These are phyloP conservation scores for Globisporangium cederbergense DNA, from an alignment of 352 stramenopile genomes.

Conservation along the genomic window DNA sequence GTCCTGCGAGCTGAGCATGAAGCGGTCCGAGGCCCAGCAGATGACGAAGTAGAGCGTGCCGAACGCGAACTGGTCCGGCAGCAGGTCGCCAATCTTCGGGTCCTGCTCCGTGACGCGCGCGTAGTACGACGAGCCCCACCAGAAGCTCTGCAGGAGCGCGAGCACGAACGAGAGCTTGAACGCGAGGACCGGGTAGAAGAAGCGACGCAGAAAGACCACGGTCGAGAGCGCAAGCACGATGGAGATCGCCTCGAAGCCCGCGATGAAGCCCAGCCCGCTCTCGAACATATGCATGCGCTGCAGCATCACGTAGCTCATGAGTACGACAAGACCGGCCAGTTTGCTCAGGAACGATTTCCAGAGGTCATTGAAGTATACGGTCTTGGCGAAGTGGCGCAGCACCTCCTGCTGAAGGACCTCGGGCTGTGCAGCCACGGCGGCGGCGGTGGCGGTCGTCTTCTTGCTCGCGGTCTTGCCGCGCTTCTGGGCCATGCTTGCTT, in stretches of 20 bases:
- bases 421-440: constrained; percentile 16
- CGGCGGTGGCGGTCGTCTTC: constrained; percentile 8
- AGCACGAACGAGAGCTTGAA: constrained; percentile 82
- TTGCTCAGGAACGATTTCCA: constrained; percentile 84
- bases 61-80: constrained; percentile 61
- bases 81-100: constrained; percentile 51
- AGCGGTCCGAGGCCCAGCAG: constrained; percentile 76
- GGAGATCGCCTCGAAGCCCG: constrained; percentile 61
- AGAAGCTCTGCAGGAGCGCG: constrained; percentile 65
- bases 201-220: constrained; percentile 63
- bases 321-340: constrained; percentile 57
- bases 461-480: constrained; percentile 17
- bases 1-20: constrained; percentile 70
- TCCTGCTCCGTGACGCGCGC: constrained; percentile 40
- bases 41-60: constrained; percentile 73
- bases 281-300: constrained; percentile 53
- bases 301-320: constrained; percentile 62
- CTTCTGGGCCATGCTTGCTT: constrained; percentile 15
- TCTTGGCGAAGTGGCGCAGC: constrained; percentile 79
- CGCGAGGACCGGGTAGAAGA: constrained; percentile 52
- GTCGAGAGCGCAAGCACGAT: constrained; percentile 50
- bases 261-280: constrained; percentile 47
- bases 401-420: constrained; percentile 61
- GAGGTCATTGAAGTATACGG: constrained; percentile 82
- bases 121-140: constrained; percentile 54